Evolutionary conservation across 2,329 filamentous ascomycete species (phyloP), one percentile per base, ranked within the genome.

Genomic region (Diaporthe destruens): DNA sequence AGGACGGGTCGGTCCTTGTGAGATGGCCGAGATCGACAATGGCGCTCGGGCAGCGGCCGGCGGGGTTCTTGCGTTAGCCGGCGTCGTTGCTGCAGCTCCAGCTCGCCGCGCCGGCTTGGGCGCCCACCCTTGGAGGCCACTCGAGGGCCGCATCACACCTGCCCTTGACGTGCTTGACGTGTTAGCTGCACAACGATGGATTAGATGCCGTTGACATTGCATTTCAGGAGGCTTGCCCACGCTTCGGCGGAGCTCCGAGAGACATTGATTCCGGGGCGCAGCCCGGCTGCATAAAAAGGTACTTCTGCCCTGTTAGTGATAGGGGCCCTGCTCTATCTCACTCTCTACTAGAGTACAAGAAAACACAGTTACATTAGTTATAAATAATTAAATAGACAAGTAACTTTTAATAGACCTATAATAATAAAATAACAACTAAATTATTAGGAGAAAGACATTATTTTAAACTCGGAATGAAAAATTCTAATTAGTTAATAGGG

Each of bases 1-100:
- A 53, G 39, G 47, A 66, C 61, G 61, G 44, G 61, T 53, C 61
- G 47, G 61, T 66, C 61, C 61, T 53, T 66, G 61, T 51, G 47
- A 66, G 61, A 49, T 66, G 47, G 61, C 53, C 16, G 47, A 53
- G 44, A 53, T 53, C 47, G 59, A 49, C 59, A 12, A 25, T 65
- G 59, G 59, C 59, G 42, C 59, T 65, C 42, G 59, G 59, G 47
- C 42, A 39, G 61, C 61, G n/a, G 61, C 44, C 47, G 61, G 29
- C 18, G 47, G 61, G 61, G 16, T 32, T 39, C 7, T 25, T n/a
- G 32, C 23, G 18, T 49, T 47, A 49, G 39, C n/a, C 49, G 25
- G 29, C 25, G 59, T 29, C 42, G 34, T 25, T 36, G 12, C 29
- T 39, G 61, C 61, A 65, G 61, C 61, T 51, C 16, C 29, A 34